Conservation (phyloP, 2,329 filamentous ascomycete genomes). For the Tolypocladium paradoxum region DNA sequence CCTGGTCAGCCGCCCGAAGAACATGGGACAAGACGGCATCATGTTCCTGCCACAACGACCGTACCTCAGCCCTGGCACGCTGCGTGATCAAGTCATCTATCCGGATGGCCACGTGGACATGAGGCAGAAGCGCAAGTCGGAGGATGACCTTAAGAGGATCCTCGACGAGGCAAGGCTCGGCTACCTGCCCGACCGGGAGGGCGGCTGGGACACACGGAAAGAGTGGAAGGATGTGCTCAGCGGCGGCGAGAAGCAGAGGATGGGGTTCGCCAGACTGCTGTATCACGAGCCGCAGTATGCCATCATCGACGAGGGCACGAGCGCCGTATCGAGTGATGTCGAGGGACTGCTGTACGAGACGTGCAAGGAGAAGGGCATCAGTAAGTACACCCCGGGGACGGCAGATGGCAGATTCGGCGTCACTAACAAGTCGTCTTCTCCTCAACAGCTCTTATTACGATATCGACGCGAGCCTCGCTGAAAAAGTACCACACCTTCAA, state of each 20-base stretch:
- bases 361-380: slow-evolving; percentile 88
- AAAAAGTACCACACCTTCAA: slow-evolving; percentile 96
- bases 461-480: slow-evolving; percentile 85
- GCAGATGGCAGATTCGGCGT: not conserved
- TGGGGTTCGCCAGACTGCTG: slow-evolving; percentile 79
- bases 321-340: slow-evolving; percentile 86
- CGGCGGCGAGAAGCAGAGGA: slow-evolving; percentile 92
- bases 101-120: slow-evolving; percentile 93
- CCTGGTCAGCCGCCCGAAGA: slow-evolving; percentile 76
- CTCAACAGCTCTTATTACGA: slow-evolving; percentile 74
- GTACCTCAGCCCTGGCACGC: slow-evolving; percentile 82
- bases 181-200: slow-evolving; percentile 84
- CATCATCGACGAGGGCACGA: slow-evolving; percentile 91
- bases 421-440: slow-evolving; percentile 4
- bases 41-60: slow-evolving; percentile 97
- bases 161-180: slow-evolving; percentile 78
- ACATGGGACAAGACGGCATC: slow-evolving; percentile 75
- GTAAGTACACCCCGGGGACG: slow-evolving; percentile 38
- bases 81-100: slow-evolving; percentile 96
- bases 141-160: slow-evolving; percentile 65
- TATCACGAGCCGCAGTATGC: slow-evolving; percentile 95
- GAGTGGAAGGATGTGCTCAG: slow-evolving; percentile 98
- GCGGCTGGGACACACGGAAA: slow-evolving; percentile 92
- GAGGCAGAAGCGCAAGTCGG: slow-evolving; percentile 66
- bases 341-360: slow-evolving; percentile 89